Conservation (phyloP, 805 yeast species). For the Candida bentonensis region DNA sequence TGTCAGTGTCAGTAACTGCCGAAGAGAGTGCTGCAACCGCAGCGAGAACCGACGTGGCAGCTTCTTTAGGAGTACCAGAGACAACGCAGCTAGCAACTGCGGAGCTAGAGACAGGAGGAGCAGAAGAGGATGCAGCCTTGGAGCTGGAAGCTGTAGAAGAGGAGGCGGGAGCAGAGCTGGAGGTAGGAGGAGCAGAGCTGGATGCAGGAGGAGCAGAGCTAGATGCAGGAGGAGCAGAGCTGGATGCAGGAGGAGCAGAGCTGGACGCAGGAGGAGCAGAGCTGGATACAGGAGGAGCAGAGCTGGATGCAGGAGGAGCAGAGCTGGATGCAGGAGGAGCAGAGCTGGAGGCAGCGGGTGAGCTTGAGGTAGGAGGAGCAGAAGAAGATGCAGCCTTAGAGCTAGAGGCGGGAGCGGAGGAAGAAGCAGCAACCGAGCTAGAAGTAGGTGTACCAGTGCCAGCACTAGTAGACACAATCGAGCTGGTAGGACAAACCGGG, state of each 20-base stretch:
- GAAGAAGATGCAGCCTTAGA: not conserved
- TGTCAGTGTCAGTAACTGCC: conserved; percentile 7
- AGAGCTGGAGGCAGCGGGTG: not conserved
- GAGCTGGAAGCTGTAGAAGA: not conserved
- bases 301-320: not conserved
- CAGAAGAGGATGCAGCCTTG: not conserved
- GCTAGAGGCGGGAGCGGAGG: not conserved
- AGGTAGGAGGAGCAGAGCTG: not conserved
- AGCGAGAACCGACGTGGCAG: conserved; percentile 5
- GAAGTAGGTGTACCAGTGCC: too few relatives aligned
- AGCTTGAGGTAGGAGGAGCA: not conserved
- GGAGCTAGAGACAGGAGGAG: not conserved
- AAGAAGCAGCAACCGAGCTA: not conserved
- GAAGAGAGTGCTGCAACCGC: conserved; percentile 7
- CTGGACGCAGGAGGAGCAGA: too few relatives aligned
- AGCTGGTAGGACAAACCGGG: not conserved
- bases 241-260: not conserved
- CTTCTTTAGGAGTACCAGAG: too few relatives aligned
- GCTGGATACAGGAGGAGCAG: not conserved
- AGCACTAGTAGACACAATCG: not conserved
- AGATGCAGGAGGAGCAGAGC: not conserved
- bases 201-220: not conserved
- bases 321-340: not conserved
- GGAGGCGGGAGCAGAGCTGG: not conserved
- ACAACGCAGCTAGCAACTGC: too few relatives aligned